Percentiles rank a stretch among this genome's conserved stretches.
Evolutionary conservation across 164 flowering plant species (phyloP).

Genomic region (Nymphaea thermarum): DNA sequence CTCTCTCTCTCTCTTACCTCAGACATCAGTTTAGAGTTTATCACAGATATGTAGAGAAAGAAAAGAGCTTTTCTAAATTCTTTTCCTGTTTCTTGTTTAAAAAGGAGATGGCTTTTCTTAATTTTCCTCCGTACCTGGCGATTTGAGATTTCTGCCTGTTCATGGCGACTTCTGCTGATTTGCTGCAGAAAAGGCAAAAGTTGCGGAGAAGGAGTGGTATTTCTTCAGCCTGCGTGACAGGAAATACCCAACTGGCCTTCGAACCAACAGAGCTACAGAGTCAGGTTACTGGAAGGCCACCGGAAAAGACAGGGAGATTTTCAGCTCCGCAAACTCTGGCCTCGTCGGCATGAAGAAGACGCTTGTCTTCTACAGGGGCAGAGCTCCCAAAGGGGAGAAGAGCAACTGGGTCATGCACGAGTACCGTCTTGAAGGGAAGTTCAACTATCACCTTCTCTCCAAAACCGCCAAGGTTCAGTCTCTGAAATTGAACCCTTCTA

Average conservation of each 20-base stretch:
- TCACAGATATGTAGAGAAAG: too few relatives aligned
- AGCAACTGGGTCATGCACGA: constrained; percentile 96
- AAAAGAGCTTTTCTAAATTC: too few relatives aligned
- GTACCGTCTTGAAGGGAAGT: constrained; percentile 70
- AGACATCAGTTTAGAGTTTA: too few relatives aligned
- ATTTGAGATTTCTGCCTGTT: constrained; percentile 1
- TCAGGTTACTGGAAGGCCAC: constrained; percentile 98
- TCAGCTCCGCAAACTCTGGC: constrained; percentile 14
- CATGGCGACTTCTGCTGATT: constrained; percentile 2
- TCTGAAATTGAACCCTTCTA: neutral
- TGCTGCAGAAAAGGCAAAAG: constrained; percentile 73
- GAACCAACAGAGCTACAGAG: constrained; percentile 89
- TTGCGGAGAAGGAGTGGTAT: constrained; percentile 95
- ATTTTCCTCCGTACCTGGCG: too few relatives aligned
- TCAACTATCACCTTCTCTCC: constrained; percentile 49
- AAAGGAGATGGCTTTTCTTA: too few relatives aligned
- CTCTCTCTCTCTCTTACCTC: too few relatives aligned
- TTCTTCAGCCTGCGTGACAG: constrained; percentile 91
- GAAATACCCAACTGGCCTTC: constrained; percentile 87
- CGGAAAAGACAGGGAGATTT: constrained; percentile 59
- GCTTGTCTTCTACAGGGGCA: constrained; percentile 80
- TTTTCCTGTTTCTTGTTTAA: too few relatives aligned
- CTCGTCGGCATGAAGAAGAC: constrained; percentile 97
- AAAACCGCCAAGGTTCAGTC: constrained; percentile 50
- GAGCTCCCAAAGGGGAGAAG: constrained; percentile 95